phyloP scores from a whole-genome alignment of 169 alveolate species.

The Theileria annulata region DNA sequence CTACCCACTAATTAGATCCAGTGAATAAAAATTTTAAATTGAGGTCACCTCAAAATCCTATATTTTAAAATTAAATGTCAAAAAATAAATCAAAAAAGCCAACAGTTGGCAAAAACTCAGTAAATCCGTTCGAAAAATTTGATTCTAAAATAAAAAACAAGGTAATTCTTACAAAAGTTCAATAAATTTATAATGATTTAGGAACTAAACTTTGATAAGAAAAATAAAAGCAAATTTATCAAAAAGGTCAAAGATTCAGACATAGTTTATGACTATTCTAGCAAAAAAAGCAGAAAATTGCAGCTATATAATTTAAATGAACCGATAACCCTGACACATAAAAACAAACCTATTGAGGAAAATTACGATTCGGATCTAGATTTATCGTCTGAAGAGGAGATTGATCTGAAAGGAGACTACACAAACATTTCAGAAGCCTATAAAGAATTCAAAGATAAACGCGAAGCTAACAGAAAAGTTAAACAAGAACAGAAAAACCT shows the following conservation, averaged over 20 bases:
- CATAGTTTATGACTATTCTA: background rate
- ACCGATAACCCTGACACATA: slow-evolving; percentile 45
- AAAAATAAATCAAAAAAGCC: slow-evolving; percentile 27
- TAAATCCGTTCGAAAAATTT: slow-evolving; percentile 30
- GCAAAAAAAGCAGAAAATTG: slow-evolving; percentile 42
- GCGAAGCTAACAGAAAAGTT: slow-evolving; percentile 28
- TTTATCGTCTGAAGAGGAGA: slow-evolving; percentile 48
- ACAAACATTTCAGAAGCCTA: slow-evolving; percentile 36
- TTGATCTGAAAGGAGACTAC: slow-evolving; percentile 43
- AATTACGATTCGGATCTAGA: slow-evolving; percentile 56
- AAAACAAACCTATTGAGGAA: slow-evolving; percentile 52
- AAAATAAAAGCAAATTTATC: slow-evolving; percentile 38
- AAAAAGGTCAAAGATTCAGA: slow-evolving; percentile 22
- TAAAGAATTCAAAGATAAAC: slow-evolving; percentile 45
- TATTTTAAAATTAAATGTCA: slow-evolving; percentile 9
- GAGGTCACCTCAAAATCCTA: background rate
- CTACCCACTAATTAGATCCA: background rate
- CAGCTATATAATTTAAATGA: slow-evolving; percentile 55
- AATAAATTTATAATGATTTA: background rate
- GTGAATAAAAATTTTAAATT: background rate
- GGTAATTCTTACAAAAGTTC: slow-evolving; percentile 1
- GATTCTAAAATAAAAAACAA: slow-evolving; percentile 12
- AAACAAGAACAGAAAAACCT: slow-evolving; percentile 45
- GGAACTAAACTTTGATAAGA: slow-evolving; percentile 6
- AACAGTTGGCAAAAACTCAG: slow-evolving; percentile 16